Conservation (phyloP, 176 grass and related monocot species). For the Aegilops speltoides region DNA sequence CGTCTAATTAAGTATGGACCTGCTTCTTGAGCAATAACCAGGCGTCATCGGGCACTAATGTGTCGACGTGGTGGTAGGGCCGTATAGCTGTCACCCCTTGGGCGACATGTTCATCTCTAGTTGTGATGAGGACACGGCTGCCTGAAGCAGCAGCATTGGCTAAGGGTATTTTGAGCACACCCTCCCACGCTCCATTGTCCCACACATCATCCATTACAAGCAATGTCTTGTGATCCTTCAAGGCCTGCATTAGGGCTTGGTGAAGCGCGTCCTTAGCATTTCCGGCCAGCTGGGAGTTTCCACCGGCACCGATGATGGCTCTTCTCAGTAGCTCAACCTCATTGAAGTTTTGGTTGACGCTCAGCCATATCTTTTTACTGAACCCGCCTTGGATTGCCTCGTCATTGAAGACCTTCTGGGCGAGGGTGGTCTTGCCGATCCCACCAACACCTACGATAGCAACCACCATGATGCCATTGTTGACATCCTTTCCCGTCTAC, state of each 20-base stretch:
- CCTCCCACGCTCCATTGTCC: neutral
- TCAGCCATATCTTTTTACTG: neutral
- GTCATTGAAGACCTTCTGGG: neutral
- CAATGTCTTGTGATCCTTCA: neutral
- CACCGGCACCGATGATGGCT: neutral
- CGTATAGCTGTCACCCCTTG: neutral
- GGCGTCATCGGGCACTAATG: neutral
- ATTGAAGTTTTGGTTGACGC: neutral
- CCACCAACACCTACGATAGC: neutral
- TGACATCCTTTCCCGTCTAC: neutral
- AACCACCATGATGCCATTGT: neutral
- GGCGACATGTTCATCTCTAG: neutral
- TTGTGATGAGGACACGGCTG: neutral
- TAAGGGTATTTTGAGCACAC: neutral
- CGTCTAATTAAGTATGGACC: neutral
- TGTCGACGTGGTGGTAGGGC: neutral
- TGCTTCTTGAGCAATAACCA: neutral
- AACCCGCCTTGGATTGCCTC: neutral
- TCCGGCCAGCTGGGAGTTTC: too few relatives aligned
- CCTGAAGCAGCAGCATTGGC: neutral
- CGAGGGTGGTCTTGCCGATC: neutral
- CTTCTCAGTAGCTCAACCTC: neutral
- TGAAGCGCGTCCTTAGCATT: too few relatives aligned
- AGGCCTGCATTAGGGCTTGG: too few relatives aligned
- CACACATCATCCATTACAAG: neutral